Evolutionary conservation across 176 grass and related monocot genomes (phyloP), one percentile per base, ranked within the genome.

Genomic region (Hordeum vulgare): DNA sequence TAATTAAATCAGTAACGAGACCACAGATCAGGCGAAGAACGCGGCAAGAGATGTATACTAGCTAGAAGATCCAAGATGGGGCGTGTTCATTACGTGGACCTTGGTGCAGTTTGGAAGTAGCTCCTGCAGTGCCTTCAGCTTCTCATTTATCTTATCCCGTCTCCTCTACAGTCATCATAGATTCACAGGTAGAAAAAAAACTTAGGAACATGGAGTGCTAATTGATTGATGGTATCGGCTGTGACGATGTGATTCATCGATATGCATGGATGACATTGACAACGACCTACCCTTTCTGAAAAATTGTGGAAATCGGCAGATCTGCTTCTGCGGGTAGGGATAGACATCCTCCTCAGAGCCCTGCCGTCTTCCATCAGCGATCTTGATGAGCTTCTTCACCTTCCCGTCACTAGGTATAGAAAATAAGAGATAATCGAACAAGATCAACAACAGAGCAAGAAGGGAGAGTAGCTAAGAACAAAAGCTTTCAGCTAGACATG

Each of bases 141-240:
- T 94, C 82, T 94, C 90, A 61, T 94, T 94, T 78, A 94, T 94
- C 83, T 7, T 94, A 76, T 94, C 93, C 78, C 93, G 87, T 85
- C 93, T 90, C 82, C 89, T 88, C 93, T 94, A 29, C 23, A 90
- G 40, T 54, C 3, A 29, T 37, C 63, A 25, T n/a, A n/a, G n/a
- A n/a, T n/a, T n/a, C n/a, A n/a, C 81, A 51, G 4, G 40, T 4
- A 27, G 28, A 79, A 47, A 79, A 2, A 1, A 15, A 53, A 6
- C 1, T 60, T 8, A 67, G 27, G 8, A 41, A 66, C 45, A 25
- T 3, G 74, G 31, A 72, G 79, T 83, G 57, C 73, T 68, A 27
- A 62, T 23, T 11, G 63, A 65, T 71, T n/a, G n/a, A n/a, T n/a
- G 23, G 40, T 7, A 36, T 10, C 37, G 11, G 20, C 33, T 86